Percentiles rank a stretch among this genome's conserved stretches.
Evolutionary conservation across 2,329 filamentous ascomycete genomes (phyloP).

Genomic region (Epichloe baconii): DNA sequence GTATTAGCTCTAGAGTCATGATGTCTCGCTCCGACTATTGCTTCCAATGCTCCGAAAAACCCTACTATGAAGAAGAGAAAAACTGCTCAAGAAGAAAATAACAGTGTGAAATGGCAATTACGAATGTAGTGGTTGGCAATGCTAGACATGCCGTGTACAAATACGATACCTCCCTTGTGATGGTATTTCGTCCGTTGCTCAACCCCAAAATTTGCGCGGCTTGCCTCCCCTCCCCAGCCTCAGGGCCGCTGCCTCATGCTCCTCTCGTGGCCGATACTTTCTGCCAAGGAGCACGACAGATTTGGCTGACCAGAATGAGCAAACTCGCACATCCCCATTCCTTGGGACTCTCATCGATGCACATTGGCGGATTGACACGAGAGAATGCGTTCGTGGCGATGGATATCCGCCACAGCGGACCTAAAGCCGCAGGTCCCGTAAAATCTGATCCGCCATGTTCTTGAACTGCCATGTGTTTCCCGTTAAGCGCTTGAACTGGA

Average conservation of each 20-base stretch:
- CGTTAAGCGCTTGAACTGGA: conserved; percentile 94
- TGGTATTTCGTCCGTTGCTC: neutral
- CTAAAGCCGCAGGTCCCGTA: conserved; percentile 72
- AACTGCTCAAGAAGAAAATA: neutral
- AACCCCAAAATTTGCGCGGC: neutral
- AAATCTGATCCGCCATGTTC: conserved; percentile 92
- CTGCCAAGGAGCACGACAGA: neutral
- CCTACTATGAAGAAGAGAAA: neutral
- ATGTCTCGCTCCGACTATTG: neutral
- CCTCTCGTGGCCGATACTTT: neutral
- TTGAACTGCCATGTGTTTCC: conserved; percentile 98
- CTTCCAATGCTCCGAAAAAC: conserved; percentile 1
- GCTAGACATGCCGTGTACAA: conserved; percentile 12
- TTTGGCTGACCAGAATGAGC: neutral
- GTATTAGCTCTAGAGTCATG: neutral
- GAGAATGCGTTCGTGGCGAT: neutral
- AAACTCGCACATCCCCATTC: neutral
- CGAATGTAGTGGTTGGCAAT: conserved; percentile 3
- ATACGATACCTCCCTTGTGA: conserved; percentile 7
- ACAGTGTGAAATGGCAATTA: neutral
- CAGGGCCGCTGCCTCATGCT: neutral
- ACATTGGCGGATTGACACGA: neutral
- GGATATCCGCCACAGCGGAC: neutral
- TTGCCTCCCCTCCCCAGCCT: neutral
- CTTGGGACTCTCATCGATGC: neutral